phyloP scores from a whole-genome alignment of 768 basidiomycete genomes.

The Auriscalpium orientale region DNA sequence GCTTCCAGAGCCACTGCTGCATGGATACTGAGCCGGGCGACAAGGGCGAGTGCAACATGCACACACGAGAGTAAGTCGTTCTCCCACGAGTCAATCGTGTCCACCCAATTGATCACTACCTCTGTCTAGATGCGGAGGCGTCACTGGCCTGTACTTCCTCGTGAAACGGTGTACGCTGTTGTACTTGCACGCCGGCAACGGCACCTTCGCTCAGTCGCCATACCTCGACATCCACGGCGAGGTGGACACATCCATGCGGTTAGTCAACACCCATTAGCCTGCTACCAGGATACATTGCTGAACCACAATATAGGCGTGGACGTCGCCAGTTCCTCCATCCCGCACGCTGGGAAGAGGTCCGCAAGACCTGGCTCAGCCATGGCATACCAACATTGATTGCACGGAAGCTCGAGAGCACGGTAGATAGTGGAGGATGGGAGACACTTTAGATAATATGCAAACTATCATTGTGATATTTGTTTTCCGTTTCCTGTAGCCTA shows the following conservation, averaged over 20 bases:
- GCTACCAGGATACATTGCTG: background rate
- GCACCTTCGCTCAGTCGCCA: conserved; percentile 82
- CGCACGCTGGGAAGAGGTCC: conserved; percentile 84
- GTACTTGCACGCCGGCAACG: conserved; percentile 82
- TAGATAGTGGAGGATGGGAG: conserved; percentile 94
- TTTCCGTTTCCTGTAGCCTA: background rate
- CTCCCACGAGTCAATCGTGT: background rate
- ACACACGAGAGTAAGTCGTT: conserved; percentile 62
- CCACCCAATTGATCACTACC: background rate
- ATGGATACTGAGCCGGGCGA: conserved; percentile 55
- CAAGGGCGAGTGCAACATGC: conserved; percentile 92
- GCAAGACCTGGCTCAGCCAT: conserved; percentile 86
- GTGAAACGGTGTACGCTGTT: conserved; percentile 88
- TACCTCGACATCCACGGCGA: conserved; percentile 95
- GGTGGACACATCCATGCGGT: conserved; percentile 89
- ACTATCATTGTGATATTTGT: background rate
- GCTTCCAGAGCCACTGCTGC: conserved; percentile 92
- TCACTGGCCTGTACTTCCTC: conserved; percentile 82
- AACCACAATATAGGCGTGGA: conserved; percentile 51
- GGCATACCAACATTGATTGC: conserved; percentile 87
- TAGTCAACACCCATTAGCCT: conserved; percentile 14
- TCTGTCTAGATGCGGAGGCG: conserved; percentile 72
- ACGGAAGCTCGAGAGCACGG: conserved; percentile 76
- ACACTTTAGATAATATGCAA: conserved; percentile 41
- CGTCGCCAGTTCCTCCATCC: conserved; percentile 82